phyloP scores from a whole-genome alignment of 2,329 filamentous ascomycete species.

The Falciphora oryzae region DNA sequence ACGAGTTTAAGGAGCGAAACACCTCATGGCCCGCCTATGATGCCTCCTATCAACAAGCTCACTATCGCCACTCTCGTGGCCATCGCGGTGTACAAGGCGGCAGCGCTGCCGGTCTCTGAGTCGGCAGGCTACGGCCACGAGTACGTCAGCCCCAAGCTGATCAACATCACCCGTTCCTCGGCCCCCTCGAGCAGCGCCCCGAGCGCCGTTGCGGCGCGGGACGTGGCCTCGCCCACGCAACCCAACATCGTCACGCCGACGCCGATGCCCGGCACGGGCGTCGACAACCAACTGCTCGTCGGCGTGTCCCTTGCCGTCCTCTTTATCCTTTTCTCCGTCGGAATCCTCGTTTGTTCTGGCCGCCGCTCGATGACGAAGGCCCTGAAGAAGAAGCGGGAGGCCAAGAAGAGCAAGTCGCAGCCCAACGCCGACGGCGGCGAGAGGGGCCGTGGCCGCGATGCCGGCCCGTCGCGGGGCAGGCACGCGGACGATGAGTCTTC shows the following conservation, averaged over 20 bases:
- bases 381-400: not conserved
- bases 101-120: not conserved
- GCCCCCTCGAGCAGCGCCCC: not conserved
- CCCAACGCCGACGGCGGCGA: slow-evolving; percentile 14
- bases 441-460: no score
- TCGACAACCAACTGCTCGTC: not conserved
- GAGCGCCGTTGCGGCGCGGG: not conserved
- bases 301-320: not conserved
- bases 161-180: not conserved
- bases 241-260: not conserved
- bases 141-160: not conserved
- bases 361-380: not conserved
- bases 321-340: not conserved
- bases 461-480: no score
- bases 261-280: slow-evolving; percentile 2
- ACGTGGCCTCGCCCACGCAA: not conserved
- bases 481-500: not conserved
- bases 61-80: not conserved
- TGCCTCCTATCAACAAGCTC: not conserved
- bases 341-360: not conserved
- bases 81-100: not conserved
- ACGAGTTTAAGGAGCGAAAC: not conserved
- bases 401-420: not conserved
- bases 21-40: not conserved
- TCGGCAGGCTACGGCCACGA: not conserved